These are phyloP conservation scores for Pleurotus djamor DNA, from an alignment of 768 basidiomycete genomes.

Conservation along the genomic window DNA sequence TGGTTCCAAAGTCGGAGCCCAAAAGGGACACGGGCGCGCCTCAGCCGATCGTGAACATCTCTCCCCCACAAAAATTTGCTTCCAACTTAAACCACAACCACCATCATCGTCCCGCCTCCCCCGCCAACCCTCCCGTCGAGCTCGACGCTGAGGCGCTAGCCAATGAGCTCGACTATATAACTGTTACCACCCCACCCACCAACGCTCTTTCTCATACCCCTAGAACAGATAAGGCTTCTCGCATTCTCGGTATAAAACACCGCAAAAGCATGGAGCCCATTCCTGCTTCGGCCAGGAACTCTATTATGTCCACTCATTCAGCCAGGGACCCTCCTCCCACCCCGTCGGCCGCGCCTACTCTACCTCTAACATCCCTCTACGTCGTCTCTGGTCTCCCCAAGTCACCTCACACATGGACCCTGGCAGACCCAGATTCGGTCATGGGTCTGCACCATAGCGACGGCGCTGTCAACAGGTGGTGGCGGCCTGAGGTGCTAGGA, in stretches of 20 bases:
- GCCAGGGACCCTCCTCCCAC: constrained; percentile 53
- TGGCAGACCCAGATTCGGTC: constrained; percentile 82
- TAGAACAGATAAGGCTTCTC: constrained; percentile 72
- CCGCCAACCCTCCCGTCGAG: constrained; percentile 21
- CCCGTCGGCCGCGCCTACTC: constrained; percentile 63
- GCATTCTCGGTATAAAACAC: constrained; percentile 74
- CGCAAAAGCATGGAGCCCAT: constrained; percentile 83
- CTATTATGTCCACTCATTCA: constrained; percentile 76
- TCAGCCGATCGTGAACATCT: constrained; percentile 55
- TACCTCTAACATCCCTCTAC: constrained; percentile 81
- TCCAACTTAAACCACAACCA: constrained; percentile 19
- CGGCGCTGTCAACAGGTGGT: constrained; percentile 86
- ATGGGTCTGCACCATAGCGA: constrained; percentile 80
- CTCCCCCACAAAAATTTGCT: constrained; percentile 19
- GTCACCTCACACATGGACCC: constrained; percentile 86
- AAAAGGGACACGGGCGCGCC: constrained; percentile 28
- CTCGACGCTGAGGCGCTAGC: constrained; percentile 47
- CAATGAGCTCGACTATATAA: constrained; percentile 77
- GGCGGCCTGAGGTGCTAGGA: constrained; percentile 89
- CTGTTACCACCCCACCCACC: constrained; percentile 28
- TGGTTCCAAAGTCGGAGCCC: constrained; percentile 22
- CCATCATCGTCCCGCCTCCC: constrained; percentile 20
- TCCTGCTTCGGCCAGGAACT: constrained; percentile 72
- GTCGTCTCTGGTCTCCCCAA: constrained; percentile 89
- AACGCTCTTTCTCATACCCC: constrained; percentile 28